Evolutionary conservation across 345 rosid genomes (phyloP).

Genomic region (Syzygium oleosum): DNA sequence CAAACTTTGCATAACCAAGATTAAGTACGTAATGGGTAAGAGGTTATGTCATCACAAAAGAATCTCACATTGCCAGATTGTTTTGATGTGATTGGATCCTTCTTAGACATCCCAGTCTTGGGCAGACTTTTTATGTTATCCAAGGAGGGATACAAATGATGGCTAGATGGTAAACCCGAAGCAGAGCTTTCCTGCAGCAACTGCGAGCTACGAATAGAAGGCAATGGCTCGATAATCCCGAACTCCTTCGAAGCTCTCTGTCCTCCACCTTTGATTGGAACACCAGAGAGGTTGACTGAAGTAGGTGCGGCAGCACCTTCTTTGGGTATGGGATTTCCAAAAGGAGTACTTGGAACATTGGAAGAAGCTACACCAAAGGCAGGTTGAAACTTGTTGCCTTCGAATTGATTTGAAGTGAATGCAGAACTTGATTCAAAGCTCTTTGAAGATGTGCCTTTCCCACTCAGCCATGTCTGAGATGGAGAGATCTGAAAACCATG

Average conservation of each 20-base stretch:
- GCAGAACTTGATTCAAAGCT: constrained; percentile 19
- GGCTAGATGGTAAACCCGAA: constrained; percentile 37
- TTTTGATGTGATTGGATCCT: constrained; percentile 55
- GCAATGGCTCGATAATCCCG: constrained; percentile 54
- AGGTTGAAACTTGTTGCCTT: constrained; percentile 24
- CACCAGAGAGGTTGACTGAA: constrained; percentile 20
- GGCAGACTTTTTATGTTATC: constrained; percentile 28
- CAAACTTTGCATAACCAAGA: background rate
- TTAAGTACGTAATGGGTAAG: background rate
- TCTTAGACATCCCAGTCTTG: constrained; percentile 23
- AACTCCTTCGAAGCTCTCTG: constrained; percentile 21
- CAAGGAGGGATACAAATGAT: constrained; percentile 19
- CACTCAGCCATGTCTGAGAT: constrained; percentile 40
- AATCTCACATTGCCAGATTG: constrained; percentile 64
- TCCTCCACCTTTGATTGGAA: constrained; percentile 10
- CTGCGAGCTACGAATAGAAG: constrained; percentile 38
- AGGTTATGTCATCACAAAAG: background rate
- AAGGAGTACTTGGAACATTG: constrained; percentile 19
- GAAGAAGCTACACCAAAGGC: constrained; percentile 13
- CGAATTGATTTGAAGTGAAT: constrained; percentile 17
- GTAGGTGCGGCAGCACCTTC: constrained; percentile 21
- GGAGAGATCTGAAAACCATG: constrained; percentile 15
- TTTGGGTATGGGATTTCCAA: constrained; percentile 32
- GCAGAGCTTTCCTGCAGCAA: constrained; percentile 42
- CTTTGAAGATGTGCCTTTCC: constrained; percentile 16